Evolutionary conservation across 2,329 filamentous ascomycete genomes (phyloP), one percentile per base, ranked within the genome.

Genomic region (Paecilomyces fulvus): DNA sequence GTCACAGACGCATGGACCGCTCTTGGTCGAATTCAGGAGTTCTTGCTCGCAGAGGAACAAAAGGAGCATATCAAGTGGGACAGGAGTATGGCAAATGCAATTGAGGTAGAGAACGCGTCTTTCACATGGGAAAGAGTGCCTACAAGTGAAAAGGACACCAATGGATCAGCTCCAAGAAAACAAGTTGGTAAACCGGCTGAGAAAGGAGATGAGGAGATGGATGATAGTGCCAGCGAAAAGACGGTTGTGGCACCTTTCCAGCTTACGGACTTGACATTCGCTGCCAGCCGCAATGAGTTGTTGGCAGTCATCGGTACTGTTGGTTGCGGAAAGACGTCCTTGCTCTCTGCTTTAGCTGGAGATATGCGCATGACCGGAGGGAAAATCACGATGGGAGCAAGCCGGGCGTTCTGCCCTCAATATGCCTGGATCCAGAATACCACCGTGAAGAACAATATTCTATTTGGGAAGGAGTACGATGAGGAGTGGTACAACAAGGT

Each of bases 351-450:
- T 0, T 76, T 99, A 50, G 92, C 92, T 0, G 92, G 94, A 23
- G 92, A 97, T 61, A 97, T 97, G 92, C 85, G 67, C 17, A 54
- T 67, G 14, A 68, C 62, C 46, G 90, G 90, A 1, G 92, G 94
- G 14, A 90, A 96, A 60, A 95, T 97, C 89, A 84, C 91, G 49
- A 88, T 87, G 63, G 89, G 92, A 46, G 90, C 90, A 0, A 86
- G 85, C 2, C 81, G 92, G 59, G 90, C 92, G 0, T 96, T 96
- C 65, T 97, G 94, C 62, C 92, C 92, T 0, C 92, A 99, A 69
- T 96, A 96, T 67, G 90, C 94, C 0, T 99, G 94, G 94, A 96
- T 99, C 52, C 92, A 97, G 68, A 97, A 97, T 66, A 81, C 90
- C 0, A 89, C 87, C 0, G 82, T 97, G 3, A 85, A 84, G 59